Percentiles rank a stretch among this genome's conserved stretches.
Evolutionary conservation across 441 rosid species (phyloP).

Genomic region (Populus hybrid): DNA sequence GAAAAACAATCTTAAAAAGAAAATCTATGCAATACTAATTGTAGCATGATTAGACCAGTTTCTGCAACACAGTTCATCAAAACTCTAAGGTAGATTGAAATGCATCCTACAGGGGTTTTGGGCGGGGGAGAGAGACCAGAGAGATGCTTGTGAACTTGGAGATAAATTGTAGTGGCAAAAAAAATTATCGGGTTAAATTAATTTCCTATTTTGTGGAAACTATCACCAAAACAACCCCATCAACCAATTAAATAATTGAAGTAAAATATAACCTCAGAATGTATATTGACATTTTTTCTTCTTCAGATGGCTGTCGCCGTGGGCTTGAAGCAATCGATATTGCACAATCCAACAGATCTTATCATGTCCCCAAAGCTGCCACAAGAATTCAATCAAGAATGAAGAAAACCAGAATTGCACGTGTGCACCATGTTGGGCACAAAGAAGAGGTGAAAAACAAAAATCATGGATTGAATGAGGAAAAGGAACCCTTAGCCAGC

Average conservation of each 20-base stretch:
- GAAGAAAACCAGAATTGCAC: conserved; percentile 3
- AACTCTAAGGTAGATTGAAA: not conserved
- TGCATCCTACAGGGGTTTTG: not conserved
- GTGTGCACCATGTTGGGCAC: not conserved
- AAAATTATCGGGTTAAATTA: conserved; percentile 13
- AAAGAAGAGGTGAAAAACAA: not conserved
- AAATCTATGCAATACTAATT: not conserved
- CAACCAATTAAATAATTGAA: conserved; percentile 20
- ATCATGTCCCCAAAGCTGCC: conserved; percentile 79
- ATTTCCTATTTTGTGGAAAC: conserved; percentile 23
- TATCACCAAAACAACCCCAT: conserved; percentile 22
- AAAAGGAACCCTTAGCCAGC: not conserved
- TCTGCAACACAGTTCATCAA: not conserved
- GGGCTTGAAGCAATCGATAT: conserved; percentile 90
- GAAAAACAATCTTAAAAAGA: not conserved
- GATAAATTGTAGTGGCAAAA: not conserved
- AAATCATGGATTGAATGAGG: not conserved
- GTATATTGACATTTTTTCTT: conserved; percentile 16
- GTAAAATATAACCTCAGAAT: conserved; percentile 17
- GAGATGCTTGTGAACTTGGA: not conserved
- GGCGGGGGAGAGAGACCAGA: not conserved
- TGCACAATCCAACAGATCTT: conserved; percentile 86
- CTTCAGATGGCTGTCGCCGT: conserved; percentile 49
- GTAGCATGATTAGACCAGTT: not conserved
- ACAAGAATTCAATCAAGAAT: conserved; percentile 18